Base-by-base conservation (phyloP, 2,329 filamentous ascomycete genomes). In the Stylonectria norvegica region DNA sequence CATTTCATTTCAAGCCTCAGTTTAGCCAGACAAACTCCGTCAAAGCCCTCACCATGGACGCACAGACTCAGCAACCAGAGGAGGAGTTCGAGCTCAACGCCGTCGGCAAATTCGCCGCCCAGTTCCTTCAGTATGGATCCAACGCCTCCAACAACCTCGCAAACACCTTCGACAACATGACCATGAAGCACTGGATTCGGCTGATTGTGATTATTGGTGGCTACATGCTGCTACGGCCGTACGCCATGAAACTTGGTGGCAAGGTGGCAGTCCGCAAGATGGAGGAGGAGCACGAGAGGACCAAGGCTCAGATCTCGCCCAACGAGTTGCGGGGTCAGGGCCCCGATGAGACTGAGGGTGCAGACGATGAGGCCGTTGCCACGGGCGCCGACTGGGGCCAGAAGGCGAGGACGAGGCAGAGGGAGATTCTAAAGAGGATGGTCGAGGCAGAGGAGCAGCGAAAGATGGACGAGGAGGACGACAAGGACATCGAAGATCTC, bases 401-500 rank as follows among this genome's bases (percentile, higher is more conserved):
- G 66, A 85, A 80, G 67, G 83, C 85, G 8, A 71, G 83, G 49
- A 76, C 79, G 61, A 75, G 84, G 53, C 83, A 88, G 68, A 75
- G 83, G 57, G 74, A 76, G 50, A 73, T 85, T 62, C 68, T 86
- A 45, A 81, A 80, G 70, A 76, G 80, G 57, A 60, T 85, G 56
- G 63, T 86, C 46, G 80, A 81, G 54, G 75, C 72, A 50, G 83
- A 86, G 65, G 70, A 78, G 66, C 64, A 78, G 52, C 69, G 74
- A 50, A 73, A 79, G 54, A 60, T 68, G 35, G 80, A 83, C 52
- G 78, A 83, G 43, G 74, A 86, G 50, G 79, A 84, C 45, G 83
- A 88, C 61, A 84, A 85, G 66, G 84, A 89, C 61, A 84, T 90
- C 52, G 76, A 81, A 59, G 82, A 89, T 64, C 79, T 84, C 55